phyloP scores from a whole-genome alignment of 148 eudicot species.

The Talinum fruticosum region DNA sequence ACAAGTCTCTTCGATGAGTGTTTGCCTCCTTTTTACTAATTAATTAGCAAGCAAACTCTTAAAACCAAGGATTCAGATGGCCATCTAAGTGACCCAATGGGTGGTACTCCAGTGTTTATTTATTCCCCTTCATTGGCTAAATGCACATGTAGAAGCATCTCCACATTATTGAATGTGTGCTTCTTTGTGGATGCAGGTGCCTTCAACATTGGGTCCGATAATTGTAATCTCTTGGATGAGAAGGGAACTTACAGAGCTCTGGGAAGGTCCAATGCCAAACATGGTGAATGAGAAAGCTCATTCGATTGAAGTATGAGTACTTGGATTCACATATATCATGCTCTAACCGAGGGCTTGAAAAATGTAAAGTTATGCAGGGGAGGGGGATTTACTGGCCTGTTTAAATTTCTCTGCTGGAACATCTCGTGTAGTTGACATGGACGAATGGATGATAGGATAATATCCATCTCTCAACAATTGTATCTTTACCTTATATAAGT shows the following conservation, averaged over 20 bases:
- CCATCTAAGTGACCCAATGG: background rate
- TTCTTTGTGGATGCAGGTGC: constrained; percentile 57
- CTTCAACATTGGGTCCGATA: constrained; percentile 83
- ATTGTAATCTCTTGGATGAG: constrained; percentile 75
- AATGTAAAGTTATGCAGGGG: constrained; percentile 27
- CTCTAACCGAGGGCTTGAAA: constrained; percentile 12
- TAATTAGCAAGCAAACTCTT: background rate
- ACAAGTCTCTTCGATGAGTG: too few relatives aligned
- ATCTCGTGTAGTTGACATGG: constrained; percentile 14
- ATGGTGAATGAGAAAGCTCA: constrained; percentile 60
- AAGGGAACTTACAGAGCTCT: constrained; percentile 71
- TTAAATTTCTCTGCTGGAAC: constrained; percentile 15
- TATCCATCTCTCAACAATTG: constrained; percentile 10
- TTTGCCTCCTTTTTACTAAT: background rate
- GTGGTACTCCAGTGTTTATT: background rate
- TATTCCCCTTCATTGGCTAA: too few relatives aligned
- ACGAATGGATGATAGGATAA: background rate
- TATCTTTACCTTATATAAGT: background rate
- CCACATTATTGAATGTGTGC: background rate
- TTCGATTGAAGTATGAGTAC: constrained; percentile 48
- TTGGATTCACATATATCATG: background rate
- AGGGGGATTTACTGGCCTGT: constrained; percentile 4
- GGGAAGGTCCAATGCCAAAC: constrained; percentile 74
- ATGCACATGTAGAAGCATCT: background rate
- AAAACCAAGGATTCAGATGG: background rate